Conservation (phyloP, 2,329 filamentous ascomycete species). For the Aspergillus sp. region DNA sequence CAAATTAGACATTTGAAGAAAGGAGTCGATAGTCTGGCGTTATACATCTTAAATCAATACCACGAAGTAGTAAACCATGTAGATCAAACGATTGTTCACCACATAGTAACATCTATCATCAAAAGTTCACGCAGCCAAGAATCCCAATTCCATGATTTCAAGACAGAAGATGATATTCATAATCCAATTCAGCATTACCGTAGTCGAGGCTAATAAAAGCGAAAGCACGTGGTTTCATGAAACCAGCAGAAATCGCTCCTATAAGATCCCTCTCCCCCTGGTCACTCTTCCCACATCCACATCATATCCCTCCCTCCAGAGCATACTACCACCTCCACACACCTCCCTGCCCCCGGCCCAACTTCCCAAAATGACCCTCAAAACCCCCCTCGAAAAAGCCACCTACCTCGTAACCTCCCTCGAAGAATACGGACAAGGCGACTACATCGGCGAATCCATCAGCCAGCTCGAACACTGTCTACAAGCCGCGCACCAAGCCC, state of each 20-base stretch:
- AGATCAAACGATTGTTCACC: too few species aligned
- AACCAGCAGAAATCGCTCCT: background rate
- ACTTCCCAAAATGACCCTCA: conserved; percentile 12
- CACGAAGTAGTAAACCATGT: too few species aligned
- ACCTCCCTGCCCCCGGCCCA: background rate
- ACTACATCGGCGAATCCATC: conserved; percentile 40
- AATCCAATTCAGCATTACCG: too few species aligned
- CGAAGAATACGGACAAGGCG: conserved; percentile 34
- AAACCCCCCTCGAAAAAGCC: conserved; percentile 20
- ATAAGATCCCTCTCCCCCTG: background rate
- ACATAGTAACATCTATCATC: too few species aligned
- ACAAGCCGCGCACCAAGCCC: conserved; percentile 36
- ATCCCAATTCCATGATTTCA: too few species aligned
- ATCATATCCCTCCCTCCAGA: background rate
- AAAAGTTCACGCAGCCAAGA: too few species aligned
- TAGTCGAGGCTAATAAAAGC: background rate
- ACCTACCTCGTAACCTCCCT: conserved; percentile 25
- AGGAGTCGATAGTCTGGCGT: background rate
- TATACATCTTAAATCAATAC: too few species aligned
- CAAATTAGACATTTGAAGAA: background rate
- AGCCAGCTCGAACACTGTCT: conserved; percentile 38
- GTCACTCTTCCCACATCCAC: background rate
- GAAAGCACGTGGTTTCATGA: background rate
- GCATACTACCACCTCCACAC: background rate
- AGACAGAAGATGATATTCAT: too few species aligned